Evolutionary conservation across 2,329 filamentous ascomycete genomes (phyloP).

Genomic region (Pseudocercospora fuligena): DNA sequence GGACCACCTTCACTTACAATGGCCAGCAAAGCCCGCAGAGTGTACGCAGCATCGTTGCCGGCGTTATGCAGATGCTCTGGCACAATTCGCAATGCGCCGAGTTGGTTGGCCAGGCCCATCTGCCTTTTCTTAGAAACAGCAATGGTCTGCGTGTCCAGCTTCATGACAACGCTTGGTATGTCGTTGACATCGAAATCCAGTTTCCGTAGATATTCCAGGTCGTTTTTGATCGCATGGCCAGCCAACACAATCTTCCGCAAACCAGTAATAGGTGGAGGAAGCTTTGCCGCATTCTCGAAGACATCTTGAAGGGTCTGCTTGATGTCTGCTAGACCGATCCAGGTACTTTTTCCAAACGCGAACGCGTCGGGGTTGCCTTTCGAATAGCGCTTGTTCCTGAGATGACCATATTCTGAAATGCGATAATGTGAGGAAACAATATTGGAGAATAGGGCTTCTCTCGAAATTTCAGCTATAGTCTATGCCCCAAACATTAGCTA

Average conservation of each 20-base stretch:
- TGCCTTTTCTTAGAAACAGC: slow-evolving; percentile 60
- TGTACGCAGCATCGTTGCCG: slow-evolving; percentile 29
- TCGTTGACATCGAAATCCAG: slow-evolving; percentile 65
- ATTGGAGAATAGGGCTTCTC: background rate
- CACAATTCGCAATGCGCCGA: slow-evolving; percentile 58
- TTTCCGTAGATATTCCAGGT: slow-evolving; percentile 69
- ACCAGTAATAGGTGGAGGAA: background rate
- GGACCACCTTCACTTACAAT: background rate
- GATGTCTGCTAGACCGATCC: slow-evolving; percentile 49
- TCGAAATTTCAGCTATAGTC: background rate
- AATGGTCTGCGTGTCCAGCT: slow-evolving; percentile 72
- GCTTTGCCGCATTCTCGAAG: slow-evolving; percentile 56
- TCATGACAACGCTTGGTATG: slow-evolving; percentile 57
- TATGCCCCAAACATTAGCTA: background rate
- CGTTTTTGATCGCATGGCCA: slow-evolving; percentile 73
- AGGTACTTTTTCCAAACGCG: slow-evolving; percentile 67
- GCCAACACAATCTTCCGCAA: slow-evolving; percentile 70
- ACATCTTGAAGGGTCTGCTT: slow-evolving; percentile 52
- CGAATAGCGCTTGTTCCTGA: slow-evolving; percentile 72
- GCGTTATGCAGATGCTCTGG: slow-evolving; percentile 24
- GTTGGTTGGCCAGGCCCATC: slow-evolving; percentile 60
- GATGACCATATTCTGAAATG: slow-evolving; percentile 69
- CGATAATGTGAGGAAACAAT: slow-evolving; percentile 65
- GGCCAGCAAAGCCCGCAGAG: slow-evolving; percentile 23
- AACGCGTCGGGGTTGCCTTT: slow-evolving; percentile 74